Evolutionary conservation across 345 rosid species (phyloP), one percentile per base, ranked within the genome.

Genomic region (Rhodamnia argentea): DNA sequence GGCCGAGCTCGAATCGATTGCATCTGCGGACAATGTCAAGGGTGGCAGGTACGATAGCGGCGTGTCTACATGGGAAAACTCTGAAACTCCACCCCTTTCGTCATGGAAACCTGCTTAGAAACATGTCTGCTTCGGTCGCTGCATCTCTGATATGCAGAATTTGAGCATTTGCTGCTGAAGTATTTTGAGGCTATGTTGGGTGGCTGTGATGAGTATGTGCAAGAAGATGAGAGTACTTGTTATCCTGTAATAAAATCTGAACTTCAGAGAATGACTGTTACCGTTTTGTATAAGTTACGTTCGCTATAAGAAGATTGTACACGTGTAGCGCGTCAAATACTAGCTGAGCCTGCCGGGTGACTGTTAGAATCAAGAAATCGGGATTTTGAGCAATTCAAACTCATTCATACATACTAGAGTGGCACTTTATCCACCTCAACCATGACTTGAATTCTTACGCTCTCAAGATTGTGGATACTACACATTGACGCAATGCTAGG

Each of bases 71-170:
- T 91, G 86, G 92, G 84, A 89, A 51, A 60, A 88, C 62, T 88
- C 93, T 0, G 96, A 93, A 12, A 94, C 96, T 54, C 95, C 94
- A 32, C 94, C 94, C 1, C 51, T 92, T 78, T 90, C 95, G 81
- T 91, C 94, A 81, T 93, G 95, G 96, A 89, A 83, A n/a, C 47
- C 47, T 26, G 50, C 40, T 37, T 83, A 53, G 44, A 83, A 70
- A 70, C 78, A 37, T 32, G 78, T 37, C 26, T 32, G 78, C 78
- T 70, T 32, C 78, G 18, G 24, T 40, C 5, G 47, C 76, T 70
- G 47, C 78, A 70, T 70, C 47, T 10, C 32, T 37, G 47, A 70
- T 32, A 18, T 32, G 78, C 78, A 9, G 13, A 32, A 47, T 18
- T 37, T 70, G 47, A 37, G 47, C 13, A 37, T 70, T 70, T 70